Evolutionary conservation across 495 filamentous ascomycete species (phyloP).

Genomic region (Penicillium dipodomyicola): DNA sequence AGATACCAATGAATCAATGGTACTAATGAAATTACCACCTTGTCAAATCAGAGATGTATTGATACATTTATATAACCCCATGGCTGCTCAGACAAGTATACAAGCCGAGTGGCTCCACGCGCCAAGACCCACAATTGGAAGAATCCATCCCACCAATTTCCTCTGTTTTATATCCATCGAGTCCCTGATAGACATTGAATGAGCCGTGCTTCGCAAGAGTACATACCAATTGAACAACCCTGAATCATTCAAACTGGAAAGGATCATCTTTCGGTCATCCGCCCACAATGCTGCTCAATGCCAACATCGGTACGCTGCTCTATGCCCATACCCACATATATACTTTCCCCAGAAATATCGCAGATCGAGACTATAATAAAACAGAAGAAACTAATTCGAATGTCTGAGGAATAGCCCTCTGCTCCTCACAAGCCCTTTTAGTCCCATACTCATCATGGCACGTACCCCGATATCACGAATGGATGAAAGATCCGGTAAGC

Average conservation of each 20-base stretch:
- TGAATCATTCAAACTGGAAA: background rate
- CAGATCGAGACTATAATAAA: background rate
- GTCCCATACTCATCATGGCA: conserved; percentile 83
- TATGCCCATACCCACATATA: conserved; percentile 3
- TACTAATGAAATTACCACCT: conserved; percentile 1
- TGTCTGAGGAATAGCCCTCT: conserved; percentile 54
- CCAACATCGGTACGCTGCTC: conserved; percentile 34
- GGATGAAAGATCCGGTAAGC: conserved; percentile 84
- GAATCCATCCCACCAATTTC: conserved; percentile 11
- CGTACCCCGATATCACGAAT: conserved; percentile 77
- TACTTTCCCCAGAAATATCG: conserved; percentile 3
- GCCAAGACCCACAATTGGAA: conserved; percentile 26
- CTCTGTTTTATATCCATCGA: conserved; percentile 1
- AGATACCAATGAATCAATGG: conserved; percentile 10
- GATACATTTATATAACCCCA: background rate
- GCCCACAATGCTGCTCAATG: conserved; percentile 41
- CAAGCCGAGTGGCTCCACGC: conserved; percentile 5
- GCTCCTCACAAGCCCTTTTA: conserved; percentile 62
- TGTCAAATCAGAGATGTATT: background rate
- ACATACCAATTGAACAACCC: background rate
- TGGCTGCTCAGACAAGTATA: background rate
- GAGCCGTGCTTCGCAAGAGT: background rate
- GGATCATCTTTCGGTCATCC: background rate
- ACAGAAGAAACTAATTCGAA: background rate
- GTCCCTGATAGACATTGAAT: background rate